Base-by-base conservation (phyloP, 2,329 filamentous ascomycete species). In the Stemphylium lycopersici region DNA sequence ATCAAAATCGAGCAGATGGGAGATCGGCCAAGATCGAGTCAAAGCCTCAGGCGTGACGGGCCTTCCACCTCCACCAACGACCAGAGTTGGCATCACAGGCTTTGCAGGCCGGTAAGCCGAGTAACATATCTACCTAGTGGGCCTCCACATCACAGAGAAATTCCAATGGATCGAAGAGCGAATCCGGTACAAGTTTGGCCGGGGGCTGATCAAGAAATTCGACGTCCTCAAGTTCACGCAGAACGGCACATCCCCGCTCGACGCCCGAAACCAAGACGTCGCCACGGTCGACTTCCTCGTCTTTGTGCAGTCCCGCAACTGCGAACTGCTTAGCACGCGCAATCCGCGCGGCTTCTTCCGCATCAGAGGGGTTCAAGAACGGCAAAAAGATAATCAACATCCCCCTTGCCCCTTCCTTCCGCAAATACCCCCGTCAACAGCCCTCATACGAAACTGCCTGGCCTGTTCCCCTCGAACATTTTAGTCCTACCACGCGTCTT, bases 61-160 rank as follows among this genome's bases (percentile, higher is more conserved):
- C 20, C 20, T 20, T 20, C 20, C 20, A 20, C 20, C 20, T 20
- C 20, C 20, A 20, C 73, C 79, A 6, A 83, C 80, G 0, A 83
- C 80, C 10, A 83, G 83, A 64, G 71, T 79, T 20, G 78, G 76
- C 36, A 65, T 81, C 20, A 78, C 79, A 2, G 79, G 77, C 0
- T 73, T 72, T 37, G 80, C 78, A 1, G 79, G 80, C 0, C 81
- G 73, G 53, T 78, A 80, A 57, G 79, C 78, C 0, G 80, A 81
- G 52, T 74, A 76, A 15, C 78, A 79, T 16, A 78, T 76, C 37
- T 78, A 78, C 48, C 71, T 80, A 16, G 75, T 74, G 32, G 80
- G 79, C 0, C 71, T 81, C 0, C 78, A 81, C 51, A 75, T 80
- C 11, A 65, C 69, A 22, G 76, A 77, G 22, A 81, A 81, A 49